These are phyloP conservation scores for Trametes hirsuta DNA, from an alignment of 1,284 basidiomycete species.

Conservation along the genomic window DNA sequence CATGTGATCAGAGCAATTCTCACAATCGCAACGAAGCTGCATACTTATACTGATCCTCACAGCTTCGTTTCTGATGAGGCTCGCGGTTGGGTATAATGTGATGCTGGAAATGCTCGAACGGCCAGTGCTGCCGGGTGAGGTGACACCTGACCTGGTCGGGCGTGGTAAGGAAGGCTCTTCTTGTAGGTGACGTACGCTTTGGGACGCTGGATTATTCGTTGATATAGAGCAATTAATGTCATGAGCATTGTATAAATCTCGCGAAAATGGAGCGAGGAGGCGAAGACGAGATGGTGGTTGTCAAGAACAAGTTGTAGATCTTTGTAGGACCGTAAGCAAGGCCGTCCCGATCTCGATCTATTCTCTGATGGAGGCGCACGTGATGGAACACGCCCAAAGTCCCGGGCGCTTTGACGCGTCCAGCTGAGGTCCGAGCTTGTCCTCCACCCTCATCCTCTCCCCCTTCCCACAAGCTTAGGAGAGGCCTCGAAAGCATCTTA, in stretches of 20 bases:
- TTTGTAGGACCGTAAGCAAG: not conserved
- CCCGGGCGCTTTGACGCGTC: not conserved
- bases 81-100: not conserved
- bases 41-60: too few relatives aligned
- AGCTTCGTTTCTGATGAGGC: too few relatives aligned
- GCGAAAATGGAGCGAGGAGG: not conserved
- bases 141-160: not conserved
- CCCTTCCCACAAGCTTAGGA: not conserved
- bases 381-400: too few relatives aligned
- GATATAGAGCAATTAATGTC: not conserved
- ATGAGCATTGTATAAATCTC: too few relatives aligned
- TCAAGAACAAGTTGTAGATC: not conserved
- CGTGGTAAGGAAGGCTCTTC: not conserved
- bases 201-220: not conserved
- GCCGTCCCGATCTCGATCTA: not conserved
- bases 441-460: not conserved
- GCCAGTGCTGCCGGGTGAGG: not conserved
- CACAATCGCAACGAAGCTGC: too few relatives aligned
- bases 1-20: too few relatives aligned
- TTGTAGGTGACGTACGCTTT: not conserved
- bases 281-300: not conserved
- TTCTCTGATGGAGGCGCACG: too few relatives aligned
- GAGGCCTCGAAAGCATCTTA: too few relatives aligned
- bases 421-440: not conserved
- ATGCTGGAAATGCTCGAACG: not conserved